Evolutionary conservation across 768 basidiomycete genomes (phyloP).

Genomic region (Tricholoma sp.): DNA sequence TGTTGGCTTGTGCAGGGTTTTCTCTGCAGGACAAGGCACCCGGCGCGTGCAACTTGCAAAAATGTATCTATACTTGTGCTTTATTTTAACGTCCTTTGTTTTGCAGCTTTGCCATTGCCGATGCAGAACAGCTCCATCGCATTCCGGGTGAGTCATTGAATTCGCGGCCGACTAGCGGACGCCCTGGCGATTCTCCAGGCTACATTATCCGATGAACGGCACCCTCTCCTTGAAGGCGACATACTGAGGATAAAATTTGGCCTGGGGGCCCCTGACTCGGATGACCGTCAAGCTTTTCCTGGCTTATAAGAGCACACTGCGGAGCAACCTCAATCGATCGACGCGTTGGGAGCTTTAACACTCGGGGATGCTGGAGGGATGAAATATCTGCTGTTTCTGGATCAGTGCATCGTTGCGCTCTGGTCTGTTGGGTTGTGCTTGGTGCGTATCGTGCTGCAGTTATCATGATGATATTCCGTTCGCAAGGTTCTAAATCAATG

Average conservation of each 20-base stretch:
- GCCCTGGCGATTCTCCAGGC: conserved; percentile 58
- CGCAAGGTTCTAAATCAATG: background rate
- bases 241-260: conserved; percentile 54
- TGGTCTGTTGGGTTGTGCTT: background rate
- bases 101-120: conserved; percentile 59
- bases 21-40: conserved; percentile 49
- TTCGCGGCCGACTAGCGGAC: conserved; percentile 66
- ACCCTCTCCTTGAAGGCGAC: conserved; percentile 53
- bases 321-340: conserved; percentile 36
- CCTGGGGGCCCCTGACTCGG: conserved; percentile 44
- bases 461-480: conserved; percentile 33
- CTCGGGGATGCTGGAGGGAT: conserved; percentile 54
- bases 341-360: conserved; percentile 60
- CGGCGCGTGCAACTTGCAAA: too few species aligned
- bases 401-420: conserved; percentile 23
- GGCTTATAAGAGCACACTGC: conserved; percentile 29
- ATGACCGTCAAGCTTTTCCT: conserved; percentile 14
- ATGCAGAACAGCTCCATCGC: conserved; percentile 58
- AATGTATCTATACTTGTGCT: background rate
- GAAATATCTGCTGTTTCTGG: conserved; percentile 66
- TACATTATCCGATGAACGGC: conserved; percentile 49
- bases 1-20: conserved; percentile 28
- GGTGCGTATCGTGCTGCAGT: conserved; percentile 21
- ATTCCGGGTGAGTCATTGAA: conserved; percentile 64
- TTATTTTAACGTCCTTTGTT: background rate